phyloP scores from a whole-genome alignment of 1,139 yeast genomes.

The Debaryomyces fabryi region DNA sequence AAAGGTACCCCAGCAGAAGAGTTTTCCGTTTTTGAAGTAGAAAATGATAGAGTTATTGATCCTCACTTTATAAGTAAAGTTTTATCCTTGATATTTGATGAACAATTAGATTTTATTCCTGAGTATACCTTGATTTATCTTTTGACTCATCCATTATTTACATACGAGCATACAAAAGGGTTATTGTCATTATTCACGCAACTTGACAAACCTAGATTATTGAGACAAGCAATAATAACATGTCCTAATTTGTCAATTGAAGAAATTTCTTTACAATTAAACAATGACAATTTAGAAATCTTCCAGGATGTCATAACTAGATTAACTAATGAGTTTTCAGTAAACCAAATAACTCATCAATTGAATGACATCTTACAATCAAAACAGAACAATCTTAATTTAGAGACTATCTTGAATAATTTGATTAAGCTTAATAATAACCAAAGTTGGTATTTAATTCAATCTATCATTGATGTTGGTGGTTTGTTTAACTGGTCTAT shows the following conservation, averaged over 20 bases:
- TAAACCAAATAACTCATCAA: slow-evolving; percentile 46
- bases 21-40: slow-evolving; percentile 58
- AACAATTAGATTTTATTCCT: slow-evolving; percentile 44
- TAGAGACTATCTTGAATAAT: slow-evolving; percentile 43
- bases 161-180: slow-evolving; percentile 57
- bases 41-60: slow-evolving; percentile 70
- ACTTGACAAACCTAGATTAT: slow-evolving; percentile 55
- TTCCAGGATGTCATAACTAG: slow-evolving; percentile 72
- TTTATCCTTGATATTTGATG: slow-evolving; percentile 41
- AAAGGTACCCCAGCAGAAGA: slow-evolving; percentile 18
- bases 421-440: slow-evolving; percentile 30
- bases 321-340: slow-evolving; percentile 60
- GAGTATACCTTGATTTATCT: slow-evolving; percentile 69
- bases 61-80: slow-evolving; percentile 55
- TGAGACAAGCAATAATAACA: slow-evolving; percentile 80
- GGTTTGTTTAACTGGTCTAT: slow-evolving; percentile 69
- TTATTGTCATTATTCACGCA: slow-evolving; percentile 51
- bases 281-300: slow-evolving; percentile 52
- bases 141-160: slow-evolving; percentile 85
- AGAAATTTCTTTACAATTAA: slow-evolving; percentile 64
- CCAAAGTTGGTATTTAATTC: slow-evolving; percentile 62
- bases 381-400: slow-evolving; percentile 29
- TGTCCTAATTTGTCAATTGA: slow-evolving; percentile 68
- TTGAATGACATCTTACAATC: slow-evolving; percentile 27
- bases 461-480: slow-evolving; percentile 69